Percentiles rank a stretch among this genome's conserved stretches.
Conservation (phyloP, 1,284 basidiomycete species). For the Puccinia hordei region DNA sequence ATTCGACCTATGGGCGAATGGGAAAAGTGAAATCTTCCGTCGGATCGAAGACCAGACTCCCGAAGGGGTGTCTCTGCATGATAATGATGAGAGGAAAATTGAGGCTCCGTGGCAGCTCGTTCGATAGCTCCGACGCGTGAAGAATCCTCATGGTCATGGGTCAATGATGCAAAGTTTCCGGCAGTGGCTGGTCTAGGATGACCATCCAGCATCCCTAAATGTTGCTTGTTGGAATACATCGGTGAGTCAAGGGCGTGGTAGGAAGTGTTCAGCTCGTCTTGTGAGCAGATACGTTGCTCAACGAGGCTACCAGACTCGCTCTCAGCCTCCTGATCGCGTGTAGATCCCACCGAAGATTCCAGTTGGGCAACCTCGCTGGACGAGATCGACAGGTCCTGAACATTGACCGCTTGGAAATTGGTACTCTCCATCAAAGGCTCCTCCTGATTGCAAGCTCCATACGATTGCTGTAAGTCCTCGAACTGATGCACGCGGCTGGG, state of each 20-base stretch:
- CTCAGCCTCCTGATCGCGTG: neutral
- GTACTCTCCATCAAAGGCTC: neutral
- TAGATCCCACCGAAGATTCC: neutral
- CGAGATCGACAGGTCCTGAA: neutral
- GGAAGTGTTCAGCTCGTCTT: neutral
- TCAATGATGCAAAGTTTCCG: neutral
- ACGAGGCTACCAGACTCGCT: neutral
- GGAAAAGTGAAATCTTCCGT: conserved; percentile 14
- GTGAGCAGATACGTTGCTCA: neutral
- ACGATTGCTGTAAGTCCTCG: conserved; percentile 18
- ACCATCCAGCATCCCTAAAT: neutral
- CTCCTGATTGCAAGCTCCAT: neutral
- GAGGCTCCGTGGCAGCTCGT: conserved; percentile 38
- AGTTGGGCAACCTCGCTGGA: neutral
- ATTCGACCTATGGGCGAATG: conserved; percentile 34
- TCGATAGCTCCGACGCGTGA: neutral
- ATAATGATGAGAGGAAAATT: neutral
- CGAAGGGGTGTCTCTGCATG: conserved; percentile 30
- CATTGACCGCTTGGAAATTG: neutral
- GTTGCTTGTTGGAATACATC: neutral
- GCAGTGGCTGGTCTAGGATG: conserved; percentile 22
- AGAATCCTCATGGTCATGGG: neutral
- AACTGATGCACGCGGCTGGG: neutral
- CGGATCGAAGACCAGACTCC: conserved; percentile 10
- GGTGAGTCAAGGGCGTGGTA: neutral